Evolutionary conservation across 148 eudicot species (phyloP).

Genomic region (Gaultheria prostrata): DNA sequence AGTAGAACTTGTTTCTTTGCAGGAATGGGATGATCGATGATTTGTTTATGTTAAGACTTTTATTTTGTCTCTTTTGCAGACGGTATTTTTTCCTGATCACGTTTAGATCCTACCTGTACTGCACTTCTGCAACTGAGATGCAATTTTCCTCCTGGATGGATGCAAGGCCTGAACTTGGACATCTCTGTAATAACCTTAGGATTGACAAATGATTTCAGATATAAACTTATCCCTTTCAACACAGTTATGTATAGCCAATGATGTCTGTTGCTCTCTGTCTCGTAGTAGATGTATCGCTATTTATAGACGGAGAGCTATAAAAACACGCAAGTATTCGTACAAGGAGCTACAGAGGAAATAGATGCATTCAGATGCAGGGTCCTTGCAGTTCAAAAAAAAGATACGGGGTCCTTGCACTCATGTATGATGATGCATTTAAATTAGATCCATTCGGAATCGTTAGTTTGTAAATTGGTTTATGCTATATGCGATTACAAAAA

Average conservation of each 20-base stretch:
- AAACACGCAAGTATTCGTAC: neutral
- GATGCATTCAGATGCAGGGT: neutral
- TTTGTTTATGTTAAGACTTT: neutral
- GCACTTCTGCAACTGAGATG: slow-evolving; percentile 47
- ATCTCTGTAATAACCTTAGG: slow-evolving; percentile 80
- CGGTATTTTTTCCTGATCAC: slow-evolving; percentile 84
- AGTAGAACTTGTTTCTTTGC: neutral
- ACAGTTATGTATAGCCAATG: slow-evolving; percentile 15
- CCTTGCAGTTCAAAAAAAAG: neutral
- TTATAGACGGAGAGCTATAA: neutral
- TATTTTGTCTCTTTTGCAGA: slow-evolving; percentile 47
- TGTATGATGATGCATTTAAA: neutral
- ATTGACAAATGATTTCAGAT: slow-evolving; percentile 50
- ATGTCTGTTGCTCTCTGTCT: neutral
- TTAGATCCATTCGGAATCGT: neutral
- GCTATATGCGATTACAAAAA: neutral
- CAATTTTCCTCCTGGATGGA: slow-evolving; percentile 72
- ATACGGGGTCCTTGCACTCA: neutral
- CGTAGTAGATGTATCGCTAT: neutral
- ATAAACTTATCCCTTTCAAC: neutral
- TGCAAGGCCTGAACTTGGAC: slow-evolving; percentile 86
- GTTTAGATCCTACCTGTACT: slow-evolving; percentile 80
- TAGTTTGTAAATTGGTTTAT: slow-evolving; percentile 1
- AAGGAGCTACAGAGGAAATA: neutral
- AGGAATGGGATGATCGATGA: neutral